Percentiles rank a stretch among this genome's conserved stretches.
Evolutionary conservation across 1,139 yeast genomes (phyloP).

Genomic region (Pichia sp.): DNA sequence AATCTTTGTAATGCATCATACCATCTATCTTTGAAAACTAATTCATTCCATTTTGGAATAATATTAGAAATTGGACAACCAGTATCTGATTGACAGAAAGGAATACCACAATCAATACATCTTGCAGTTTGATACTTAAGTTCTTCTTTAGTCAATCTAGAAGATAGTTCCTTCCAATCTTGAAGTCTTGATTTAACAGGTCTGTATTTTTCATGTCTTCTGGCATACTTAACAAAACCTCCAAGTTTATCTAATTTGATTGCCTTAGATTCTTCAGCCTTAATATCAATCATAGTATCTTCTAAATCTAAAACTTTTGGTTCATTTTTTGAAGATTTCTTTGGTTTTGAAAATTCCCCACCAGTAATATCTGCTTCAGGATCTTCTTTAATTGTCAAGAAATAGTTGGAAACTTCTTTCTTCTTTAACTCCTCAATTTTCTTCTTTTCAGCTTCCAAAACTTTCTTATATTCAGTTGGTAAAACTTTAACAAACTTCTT

Average conservation of each 20-base stretch:
- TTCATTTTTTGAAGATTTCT: conserved; percentile 46
- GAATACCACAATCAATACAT: conserved; percentile 99
- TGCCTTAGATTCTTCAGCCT: conserved; percentile 56
- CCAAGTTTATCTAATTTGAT: conserved; percentile 67
- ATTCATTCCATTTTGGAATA: conserved; percentile 97
- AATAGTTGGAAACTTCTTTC: conserved; percentile 53
- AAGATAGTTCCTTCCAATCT: conserved; percentile 91
- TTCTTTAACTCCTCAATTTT: conserved; percentile 62
- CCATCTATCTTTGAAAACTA: conserved; percentile 95
- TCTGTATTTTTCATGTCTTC: conserved; percentile 85
- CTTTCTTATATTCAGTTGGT: conserved; percentile 87
- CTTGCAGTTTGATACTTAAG: conserved; percentile 92
- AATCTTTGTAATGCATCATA: conserved; percentile 87
- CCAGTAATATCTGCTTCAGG: conserved; percentile 84
- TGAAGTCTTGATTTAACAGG: conserved; percentile 65
- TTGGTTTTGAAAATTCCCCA: conserved; percentile 57
- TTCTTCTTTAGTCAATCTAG: conserved; percentile 78
- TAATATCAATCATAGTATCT: conserved; percentile 72
- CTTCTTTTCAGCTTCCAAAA: conserved; percentile 70
- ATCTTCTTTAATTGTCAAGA: conserved; percentile 67
- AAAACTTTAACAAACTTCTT: conserved; percentile 91
- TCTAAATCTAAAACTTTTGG: conserved; percentile 88
- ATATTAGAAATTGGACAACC: conserved; percentile 98
- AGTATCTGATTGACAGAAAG: conserved; percentile 96
- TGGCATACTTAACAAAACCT: conserved; percentile 91